Evolutionary conservation across 2,329 filamentous ascomycete genomes (phyloP), one percentile per base, ranked within the genome.

Genomic region (Penicillium sp.): DNA sequence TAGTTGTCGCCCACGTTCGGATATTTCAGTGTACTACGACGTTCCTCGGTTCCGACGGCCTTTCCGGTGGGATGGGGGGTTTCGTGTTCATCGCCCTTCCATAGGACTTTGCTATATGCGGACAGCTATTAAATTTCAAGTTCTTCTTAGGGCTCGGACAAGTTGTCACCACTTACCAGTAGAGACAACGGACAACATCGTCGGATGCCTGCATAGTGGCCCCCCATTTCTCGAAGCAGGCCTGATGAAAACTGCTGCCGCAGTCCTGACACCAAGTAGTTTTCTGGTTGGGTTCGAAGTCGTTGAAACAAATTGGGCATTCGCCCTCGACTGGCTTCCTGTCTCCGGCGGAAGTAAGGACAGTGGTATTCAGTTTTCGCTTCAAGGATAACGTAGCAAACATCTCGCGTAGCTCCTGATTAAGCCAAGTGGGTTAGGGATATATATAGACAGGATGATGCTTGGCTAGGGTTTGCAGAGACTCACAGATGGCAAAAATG

Each of bases 241-340:
- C 66, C 58, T 80, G 79, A 68, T 86, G 84, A n/a, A 86, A 73
- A 64, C 87, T 87, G 70, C 87, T 86, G 19, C 85, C 85, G 63
- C 86, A 88, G 3, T 81, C 77, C 65, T 81, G 81, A 71, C 86
- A 88, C 78, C 83, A 88, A 10, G 84, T 72, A 7, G 81, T 78
- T 5, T 80, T 74, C 12, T 76, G 76, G 3, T 68, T 68, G 1
- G 77, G 68, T 27, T 81, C 75, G 52, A 85, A 79, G 50, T 83
- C 81, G 73, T 80, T 82, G 67, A 83, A 84, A 70, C 86, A 88
- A 61, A 88, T 84, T 0, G 84, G 83, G 64, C 86, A 88, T 59
- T 87, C 83, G 23, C 83, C 85, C 51, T 86, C 82, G 35, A 86
- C 71, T 1, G 82, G 75, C 65, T 86, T 87, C 57, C 84, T 82